Percentiles rank a stretch among this genome's conserved stretches.
phyloP scores from a whole-genome alignment of 352 stramenopile species.

The Blastocystis sp. region DNA sequence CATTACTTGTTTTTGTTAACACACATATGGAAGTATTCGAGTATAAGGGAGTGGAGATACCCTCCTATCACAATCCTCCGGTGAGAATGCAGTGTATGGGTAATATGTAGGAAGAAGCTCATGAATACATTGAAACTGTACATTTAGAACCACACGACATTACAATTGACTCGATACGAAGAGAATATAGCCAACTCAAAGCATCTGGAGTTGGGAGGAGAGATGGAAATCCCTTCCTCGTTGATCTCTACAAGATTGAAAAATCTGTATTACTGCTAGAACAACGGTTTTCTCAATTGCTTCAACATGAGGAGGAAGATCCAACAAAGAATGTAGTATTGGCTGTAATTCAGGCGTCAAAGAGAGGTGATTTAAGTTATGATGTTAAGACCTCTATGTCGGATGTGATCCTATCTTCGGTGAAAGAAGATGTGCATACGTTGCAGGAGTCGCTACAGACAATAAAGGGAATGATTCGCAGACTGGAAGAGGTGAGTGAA shows the following conservation, averaged over 20 bases:
- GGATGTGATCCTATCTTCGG: background rate
- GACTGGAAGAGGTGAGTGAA: background rate
- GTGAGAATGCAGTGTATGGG: background rate
- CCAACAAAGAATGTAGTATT: background rate
- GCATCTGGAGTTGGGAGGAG: background rate
- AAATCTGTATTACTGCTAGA: background rate
- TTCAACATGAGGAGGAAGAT: background rate
- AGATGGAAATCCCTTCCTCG: background rate
- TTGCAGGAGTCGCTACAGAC: background rate
- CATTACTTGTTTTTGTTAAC: slow-evolving; percentile 8
- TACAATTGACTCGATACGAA: background rate
- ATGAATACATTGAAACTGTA: background rate
- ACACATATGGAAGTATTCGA: slow-evolving; percentile 13
- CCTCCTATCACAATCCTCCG: background rate
- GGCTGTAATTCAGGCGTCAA: background rate
- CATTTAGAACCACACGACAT: background rate
- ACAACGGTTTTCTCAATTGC: background rate
- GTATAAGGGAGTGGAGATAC: background rate
- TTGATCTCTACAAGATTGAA: background rate
- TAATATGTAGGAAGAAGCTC: slow-evolving; percentile 3
- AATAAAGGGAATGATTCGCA: background rate
- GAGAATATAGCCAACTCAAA: background rate
- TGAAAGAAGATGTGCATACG: background rate
- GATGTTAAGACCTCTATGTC: background rate
- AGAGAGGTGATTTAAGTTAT: background rate